Evolutionary conservation across 805 yeast genomes (phyloP), one percentile per base, ranked within the genome.

Genomic region (Saccharomyces mikatae): DNA sequence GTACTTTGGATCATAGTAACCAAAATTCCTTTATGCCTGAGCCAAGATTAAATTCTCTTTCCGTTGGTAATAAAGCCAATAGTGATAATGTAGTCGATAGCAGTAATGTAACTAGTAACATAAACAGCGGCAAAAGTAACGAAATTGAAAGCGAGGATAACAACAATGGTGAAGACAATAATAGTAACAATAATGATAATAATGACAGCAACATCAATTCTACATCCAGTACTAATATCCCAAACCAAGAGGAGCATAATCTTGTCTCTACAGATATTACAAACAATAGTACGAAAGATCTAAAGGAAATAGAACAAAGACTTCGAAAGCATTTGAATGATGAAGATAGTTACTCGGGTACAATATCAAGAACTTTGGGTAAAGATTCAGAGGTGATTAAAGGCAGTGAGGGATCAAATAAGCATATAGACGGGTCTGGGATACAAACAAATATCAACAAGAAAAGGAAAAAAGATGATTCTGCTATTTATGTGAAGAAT

Each of bases 1-100:
- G 58, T 4, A 57, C 67, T 2, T 50, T 64, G 9, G 66, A 57
- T 47, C 51, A 53, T 48, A 21, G 44, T 17, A 55, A 52, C 27
- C 55, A 54, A 24, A 56, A 53, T 24, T 9, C 44, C 10, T 62
- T 58, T 29, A 52, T 58, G 21, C 56, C 63, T 14, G 60, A 58
- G 17, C 59, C 64, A 21, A 47, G 59, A 30, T 30, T 52, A 29
- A 52, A 48, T 41, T 48, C 55, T 5, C 52, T 52, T 31, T 50
- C 49, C 21, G 55, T 50, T 52, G 52, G 3, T 11, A 36, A 17
- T 11, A 36, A 36, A 36, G 8, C 44, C 10, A 36, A 44, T 46
- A 51, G 49, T 47, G 29, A 26, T 36, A 41, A 47, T 28, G 21
- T 29, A 30, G 27, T n/a, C 21, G 26, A 22, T 24, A 46, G 32